Evolutionary conservation across 2,329 filamentous ascomycete species (phyloP), one percentile per base, ranked within the genome.

Genomic region (Xylariales sp.): DNA sequence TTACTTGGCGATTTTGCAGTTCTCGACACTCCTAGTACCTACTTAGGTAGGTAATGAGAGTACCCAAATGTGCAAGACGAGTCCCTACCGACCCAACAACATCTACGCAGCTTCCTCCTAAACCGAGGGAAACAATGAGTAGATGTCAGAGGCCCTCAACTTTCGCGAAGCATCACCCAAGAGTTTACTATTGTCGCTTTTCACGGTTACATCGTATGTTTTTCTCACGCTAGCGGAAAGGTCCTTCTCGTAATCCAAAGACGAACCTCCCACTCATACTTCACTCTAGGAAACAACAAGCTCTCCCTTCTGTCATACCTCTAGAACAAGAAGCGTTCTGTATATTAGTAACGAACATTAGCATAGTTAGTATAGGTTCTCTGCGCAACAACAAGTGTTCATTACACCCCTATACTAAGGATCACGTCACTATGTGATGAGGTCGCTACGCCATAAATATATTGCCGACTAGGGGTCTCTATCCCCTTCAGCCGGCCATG

Each of bases 241-340:
- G 50, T 8, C 50, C 50, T 48, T 62, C 50, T 48, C 8, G 14
- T 18, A 39, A 10, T 41, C 39, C 39, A 14, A 41, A 41, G 10
- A 14, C 14, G 12, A 62, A 55, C 41, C n/a, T 30, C 7, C 30
- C 18, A 32, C 50, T 62, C 10, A 55, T 41, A 30, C 7, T 39
- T 36, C 30, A 16, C 18, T 41, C 10, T 18, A 49, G 50, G 60
- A 62, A 62, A 18, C n/a, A 7, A 23, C 43, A n/a, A 36, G 50
- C 16, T 8, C 14, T 36, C 32, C 23, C 23, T 23, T 23, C 23
- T 23, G 23, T 23, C 23, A 23, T 23, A 23, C 23, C 23, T 23
- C 23, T 23, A 23, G 23, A 23, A 23, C 23, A 23, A 23, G 23
- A 23, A 23, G 23, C 2, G 23, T 23, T 23, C 23, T 23, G 23